Percentiles rank a stretch among this genome's conserved stretches.
phyloP scores from a whole-genome alignment of 176 grass and related monocot genomes.

The Rhynchospora pubera region DNA sequence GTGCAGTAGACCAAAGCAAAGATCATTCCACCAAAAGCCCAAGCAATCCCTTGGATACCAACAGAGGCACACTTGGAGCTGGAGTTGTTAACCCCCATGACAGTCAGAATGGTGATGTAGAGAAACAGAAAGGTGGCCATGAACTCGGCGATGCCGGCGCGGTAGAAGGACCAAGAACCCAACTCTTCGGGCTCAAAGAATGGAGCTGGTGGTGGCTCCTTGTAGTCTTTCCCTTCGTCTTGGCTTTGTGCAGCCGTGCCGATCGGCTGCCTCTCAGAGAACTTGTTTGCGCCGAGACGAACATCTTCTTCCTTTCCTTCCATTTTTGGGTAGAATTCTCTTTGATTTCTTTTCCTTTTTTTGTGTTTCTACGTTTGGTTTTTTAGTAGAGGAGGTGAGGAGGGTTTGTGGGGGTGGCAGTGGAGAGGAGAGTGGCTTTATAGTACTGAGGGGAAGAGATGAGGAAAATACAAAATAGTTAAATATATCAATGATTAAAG shows the following conservation, averaged over 20 bases:
- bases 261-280: constrained; percentile 71
- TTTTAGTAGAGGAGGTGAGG: background rate
- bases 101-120: constrained; percentile 69
- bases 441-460: background rate
- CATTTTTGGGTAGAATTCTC: constrained; percentile 18
- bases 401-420: background rate
- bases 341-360: background rate
- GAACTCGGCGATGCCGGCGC: constrained; percentile 91
- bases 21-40: constrained; percentile 57
- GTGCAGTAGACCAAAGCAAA: constrained; percentile 47
- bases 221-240: constrained; percentile 75
- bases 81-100: constrained; percentile 55
- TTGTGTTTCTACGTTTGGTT: background rate
- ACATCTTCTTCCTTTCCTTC: constrained; percentile 92
- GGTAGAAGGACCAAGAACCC: constrained; percentile 85
- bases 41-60: constrained; percentile 82
- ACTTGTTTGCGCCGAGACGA: constrained; percentile 59
- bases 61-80: constrained; percentile 51
- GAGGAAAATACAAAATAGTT: background rate
- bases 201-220: constrained; percentile 57
- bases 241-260: constrained; percentile 65
- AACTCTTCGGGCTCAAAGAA: constrained; percentile 64
- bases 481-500: constrained; percentile 7
- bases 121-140: constrained; percentile 88
- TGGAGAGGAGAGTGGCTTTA: constrained; percentile 6